Percentiles rank a stretch among this genome's conserved stretches.
These are phyloP conservation scores for Candida methanosorbosa DNA, from an alignment of 805 yeast species.

Conservation along the genomic window DNA sequence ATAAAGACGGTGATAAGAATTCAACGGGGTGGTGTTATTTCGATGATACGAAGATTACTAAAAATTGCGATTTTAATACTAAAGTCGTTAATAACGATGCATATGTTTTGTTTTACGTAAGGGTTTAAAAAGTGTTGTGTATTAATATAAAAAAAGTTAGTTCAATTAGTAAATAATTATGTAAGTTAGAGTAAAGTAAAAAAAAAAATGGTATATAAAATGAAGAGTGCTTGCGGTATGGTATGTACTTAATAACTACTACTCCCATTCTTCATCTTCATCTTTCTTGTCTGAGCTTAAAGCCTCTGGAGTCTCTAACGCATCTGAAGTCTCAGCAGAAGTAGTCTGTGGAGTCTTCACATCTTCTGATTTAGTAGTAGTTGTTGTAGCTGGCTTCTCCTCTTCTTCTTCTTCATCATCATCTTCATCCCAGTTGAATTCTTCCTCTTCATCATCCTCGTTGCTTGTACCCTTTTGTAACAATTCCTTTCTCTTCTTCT, in stretches of 20 bases:
- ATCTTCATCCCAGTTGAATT: slow-evolving; percentile 44
- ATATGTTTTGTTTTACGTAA: slow-evolving; percentile 70
- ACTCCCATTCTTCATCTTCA: slow-evolving; percentile 18
- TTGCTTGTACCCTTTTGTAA: slow-evolving; percentile 33
- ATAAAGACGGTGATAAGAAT: slow-evolving; percentile 39
- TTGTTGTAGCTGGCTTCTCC: slow-evolving; percentile 2
- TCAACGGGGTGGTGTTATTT: slow-evolving; percentile 83
- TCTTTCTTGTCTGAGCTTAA: neutral
- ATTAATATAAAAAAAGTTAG: neutral
- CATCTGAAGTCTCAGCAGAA: neutral
- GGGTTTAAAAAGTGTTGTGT: slow-evolving; percentile 23
- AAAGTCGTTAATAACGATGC: slow-evolving; percentile 68
- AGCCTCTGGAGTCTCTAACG: neutral
- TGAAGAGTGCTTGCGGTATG: no score
- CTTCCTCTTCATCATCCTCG: slow-evolving; percentile 40
- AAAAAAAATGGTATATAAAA: neutral
- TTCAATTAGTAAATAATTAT: neutral
- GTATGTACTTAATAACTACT: neutral
- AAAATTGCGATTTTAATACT: slow-evolving; percentile 34
- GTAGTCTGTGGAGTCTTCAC: slow-evolving; percentile 1
- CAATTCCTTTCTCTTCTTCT: slow-evolving; percentile 56
- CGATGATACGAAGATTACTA: slow-evolving; percentile 68
- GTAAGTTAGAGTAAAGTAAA: neutral
- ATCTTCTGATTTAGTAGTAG: slow-evolving; percentile 5
- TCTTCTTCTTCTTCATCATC: slow-evolving; percentile 28